phyloP scores from a whole-genome alignment of 768 basidiomycete genomes.

The Lactifluus hygrophoroides region DNA sequence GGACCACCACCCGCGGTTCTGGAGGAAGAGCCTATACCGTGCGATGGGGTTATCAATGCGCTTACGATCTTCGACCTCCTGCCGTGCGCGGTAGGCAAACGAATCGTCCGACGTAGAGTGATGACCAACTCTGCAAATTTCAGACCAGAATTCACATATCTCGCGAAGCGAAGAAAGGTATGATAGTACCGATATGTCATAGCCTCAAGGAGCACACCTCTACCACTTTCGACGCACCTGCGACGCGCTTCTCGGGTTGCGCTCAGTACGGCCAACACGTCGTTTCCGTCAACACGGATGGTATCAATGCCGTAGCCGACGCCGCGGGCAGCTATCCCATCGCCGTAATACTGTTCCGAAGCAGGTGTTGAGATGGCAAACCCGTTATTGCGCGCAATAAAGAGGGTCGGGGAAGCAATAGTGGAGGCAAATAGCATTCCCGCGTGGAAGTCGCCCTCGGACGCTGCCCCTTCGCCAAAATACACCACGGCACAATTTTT shows the following conservation, averaged over 20 bases:
- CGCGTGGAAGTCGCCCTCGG: constrained; percentile 94
- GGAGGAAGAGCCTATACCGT: constrained; percentile 80
- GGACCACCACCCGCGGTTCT: constrained; percentile 80
- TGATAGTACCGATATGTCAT: constrained; percentile 74
- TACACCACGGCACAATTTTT: constrained; percentile 79
- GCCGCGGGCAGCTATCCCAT: constrained; percentile 87
- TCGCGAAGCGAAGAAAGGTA: not conserved
- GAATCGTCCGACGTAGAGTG: constrained; percentile 95
- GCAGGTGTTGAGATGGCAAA: constrained; percentile 94
- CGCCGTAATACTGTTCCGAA: constrained; percentile 83
- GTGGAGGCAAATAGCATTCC: constrained; percentile 76
- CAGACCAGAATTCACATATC: not conserved
- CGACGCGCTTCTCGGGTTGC: constrained; percentile 65
- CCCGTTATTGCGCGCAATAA: constrained; percentile 75
- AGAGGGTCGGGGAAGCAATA: constrained; percentile 64
- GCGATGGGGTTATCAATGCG: constrained; percentile 84
- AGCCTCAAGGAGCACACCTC: constrained; percentile 79
- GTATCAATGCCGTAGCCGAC: constrained; percentile 91
- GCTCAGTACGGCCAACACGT: constrained; percentile 72
- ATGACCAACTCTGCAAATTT: constrained; percentile 63
- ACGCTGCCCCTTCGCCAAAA: constrained; percentile 92
- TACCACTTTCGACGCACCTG: constrained; percentile 65
- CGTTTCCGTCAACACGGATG: constrained; percentile 90
- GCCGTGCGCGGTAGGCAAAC: constrained; percentile 81
- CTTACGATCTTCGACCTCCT: constrained; percentile 89